Base-by-base conservation (phyloP, 2,329 filamentous ascomycete genomes). In the Sporothrix mexicana region DNA sequence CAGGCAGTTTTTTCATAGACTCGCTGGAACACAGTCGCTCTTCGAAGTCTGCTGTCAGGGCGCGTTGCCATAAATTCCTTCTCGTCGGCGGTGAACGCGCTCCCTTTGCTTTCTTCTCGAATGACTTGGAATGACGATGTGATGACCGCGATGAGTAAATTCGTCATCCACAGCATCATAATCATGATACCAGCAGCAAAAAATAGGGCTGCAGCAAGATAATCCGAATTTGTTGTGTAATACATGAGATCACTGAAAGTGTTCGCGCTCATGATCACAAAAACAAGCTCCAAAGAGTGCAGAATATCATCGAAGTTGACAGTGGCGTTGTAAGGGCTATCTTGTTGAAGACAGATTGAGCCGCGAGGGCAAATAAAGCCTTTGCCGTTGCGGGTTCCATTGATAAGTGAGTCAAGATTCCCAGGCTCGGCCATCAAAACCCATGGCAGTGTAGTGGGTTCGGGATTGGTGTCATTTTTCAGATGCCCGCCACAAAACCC, bases 51-150 rank as follows among this genome's bases (percentile, higher is more conserved):
- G 77, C 80, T 84, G 73, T 84, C 86, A 78, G 77, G 80, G 73
- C 74, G 79, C 51, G 77, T 77, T 69, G 80, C 78, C 15, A 80
- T 73, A 1, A 82, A 77, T 4, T 81, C 81, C 74, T 88, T 87
- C 53, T 93, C 88, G 73, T 94, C 89, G 13, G 90, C 90, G 4
- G 94, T 95, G 81, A 99, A 99, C 2, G 97, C 96, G 83, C 95
- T 98, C 45, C 92, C 91, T 81, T 92, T 95, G 82, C 94, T 97
- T 80, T 99, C 96, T 83, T 99, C 97, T 75, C 96, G 90, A 77
- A 99, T 99, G 76, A 99, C 93, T 80, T 99, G 96, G 79, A 99
- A 99, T 0, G 95, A 98, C 5, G 96, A 97, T 0, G 96, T 99
- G 79, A 99, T 99, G 78, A 99, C 96, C 2, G 96, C 96, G 79